Base-by-base conservation (phyloP, 2,329 filamentous ascomycete genomes). In the Chlorencoelia australis region DNA sequence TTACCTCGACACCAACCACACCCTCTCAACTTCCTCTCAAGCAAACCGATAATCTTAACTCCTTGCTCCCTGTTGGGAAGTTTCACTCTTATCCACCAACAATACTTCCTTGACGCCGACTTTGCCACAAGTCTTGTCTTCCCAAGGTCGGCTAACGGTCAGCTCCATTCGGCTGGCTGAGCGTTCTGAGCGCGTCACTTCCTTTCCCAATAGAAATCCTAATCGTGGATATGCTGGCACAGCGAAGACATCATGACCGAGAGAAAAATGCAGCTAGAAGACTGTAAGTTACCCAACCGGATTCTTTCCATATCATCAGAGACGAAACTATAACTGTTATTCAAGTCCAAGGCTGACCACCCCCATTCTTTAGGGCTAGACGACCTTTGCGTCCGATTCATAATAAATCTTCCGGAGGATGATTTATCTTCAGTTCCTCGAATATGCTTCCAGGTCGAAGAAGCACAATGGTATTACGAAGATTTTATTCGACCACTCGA, bases 401-500 rank as follows among this genome's bases (percentile, higher is more conserved):
- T 98, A 57, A 86, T 96, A 62, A 96, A 98, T 64, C 75, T 96
- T 43, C 91, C 93, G 30, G 73, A 83, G 47, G 86, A 91, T 61
- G 91, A 98, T 61, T 74, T 96, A 30, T 78, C 79, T 48, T 87
- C 84, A 2, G 83, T 94, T 40, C 85, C 87, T 57, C 82, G 91
- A 56, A 91, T 98, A 63, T 96, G 89, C 64, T 98, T 98, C 60
- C 88, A 96, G 64, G 83, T 98, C 51, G 91, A 98, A 63, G 93
- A 98, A 64, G 91, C 91, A 52, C 93, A 98, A 77, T 98, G 91
- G 91, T 98, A 94, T 64, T 98, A 98, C 74, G 91, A 98, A 68
- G 91, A 98, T 63, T 98, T 98, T 58, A 86, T 98, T 59, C 84
- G 91, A 31, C 88, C 89, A 25, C 69, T 91, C 46, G 83, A 95